These are phyloP conservation scores for Mollisia scopiformis DNA, from an alignment of 2,329 filamentous ascomycete genomes.

Conservation along the genomic window DNA sequence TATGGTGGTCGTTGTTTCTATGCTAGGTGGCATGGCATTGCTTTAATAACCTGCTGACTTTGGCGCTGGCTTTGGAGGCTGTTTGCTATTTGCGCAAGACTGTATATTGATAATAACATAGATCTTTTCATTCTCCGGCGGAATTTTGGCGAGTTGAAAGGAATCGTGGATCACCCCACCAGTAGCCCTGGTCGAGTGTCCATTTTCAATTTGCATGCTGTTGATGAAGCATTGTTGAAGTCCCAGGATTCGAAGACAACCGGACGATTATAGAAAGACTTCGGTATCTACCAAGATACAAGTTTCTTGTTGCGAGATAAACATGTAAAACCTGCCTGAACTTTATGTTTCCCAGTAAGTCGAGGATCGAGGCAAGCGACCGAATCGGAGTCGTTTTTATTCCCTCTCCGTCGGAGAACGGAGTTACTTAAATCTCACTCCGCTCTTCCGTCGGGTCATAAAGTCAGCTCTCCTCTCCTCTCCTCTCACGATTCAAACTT, in stretches of 20 bases:
- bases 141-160: no score
- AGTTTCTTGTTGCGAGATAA: no score
- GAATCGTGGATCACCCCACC: no score
- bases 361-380: not conserved
- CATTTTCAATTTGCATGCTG: no score
- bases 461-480: not conserved
- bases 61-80: not conserved
- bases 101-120: not conserved
- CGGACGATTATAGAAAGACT: no score
- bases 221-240: no score
- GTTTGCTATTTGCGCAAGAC: not conserved
- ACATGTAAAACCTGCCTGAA: no score
- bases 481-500: not conserved
- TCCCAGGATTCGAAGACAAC: no score
- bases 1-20: not conserved
- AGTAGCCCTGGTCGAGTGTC: not conserved
- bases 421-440: no score
- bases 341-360: no score
- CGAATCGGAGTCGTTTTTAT: not conserved
- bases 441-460: constrained; percentile 9
- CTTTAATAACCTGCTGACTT: not conserved
- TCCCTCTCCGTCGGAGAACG: constrained; percentile 8
- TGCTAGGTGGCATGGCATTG: constrained; percentile 6
- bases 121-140: not conserved
- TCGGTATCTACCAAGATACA: no score